Evolutionary conservation across 495 filamentous ascomycete genomes (phyloP).

Genomic region (Recurvomyces mirabilis): DNA sequence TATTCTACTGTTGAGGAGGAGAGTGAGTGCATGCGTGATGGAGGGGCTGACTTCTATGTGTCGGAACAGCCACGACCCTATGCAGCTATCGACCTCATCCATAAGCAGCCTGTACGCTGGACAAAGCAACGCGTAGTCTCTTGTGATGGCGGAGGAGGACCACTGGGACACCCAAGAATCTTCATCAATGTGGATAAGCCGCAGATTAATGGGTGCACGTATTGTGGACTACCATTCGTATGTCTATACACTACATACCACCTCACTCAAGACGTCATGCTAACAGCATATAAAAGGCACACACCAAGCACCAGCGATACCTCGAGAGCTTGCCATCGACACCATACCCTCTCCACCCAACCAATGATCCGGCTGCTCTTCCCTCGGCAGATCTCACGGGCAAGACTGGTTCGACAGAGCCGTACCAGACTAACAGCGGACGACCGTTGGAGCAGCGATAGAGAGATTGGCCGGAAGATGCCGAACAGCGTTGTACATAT

Average conservation of each 20-base stretch:
- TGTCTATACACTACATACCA: conserved; percentile 29
- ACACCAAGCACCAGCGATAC: conserved; percentile 72
- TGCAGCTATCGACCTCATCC: conserved; percentile 89
- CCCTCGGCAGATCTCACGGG: conserved; percentile 18
- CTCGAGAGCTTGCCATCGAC: conserved; percentile 69
- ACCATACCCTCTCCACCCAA: conserved; percentile 56
- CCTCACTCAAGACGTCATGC: too few species aligned
- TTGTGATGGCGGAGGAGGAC: conserved; percentile 90
- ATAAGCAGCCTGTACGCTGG: conserved; percentile 91
- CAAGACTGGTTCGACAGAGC: conserved; percentile 18
- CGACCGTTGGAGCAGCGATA: conserved; percentile 35
- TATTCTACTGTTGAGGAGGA: neutral
- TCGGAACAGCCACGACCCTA: conserved; percentile 62
- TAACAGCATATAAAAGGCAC: conserved; percentile 44
- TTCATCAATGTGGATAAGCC: conserved; percentile 98
- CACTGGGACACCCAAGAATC: conserved; percentile 80
- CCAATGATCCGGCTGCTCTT: conserved; percentile 28
- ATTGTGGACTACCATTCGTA: conserved; percentile 94
- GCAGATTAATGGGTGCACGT: conserved; percentile 76
- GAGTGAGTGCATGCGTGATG: neutral
- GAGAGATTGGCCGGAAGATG: conserved; percentile 2
- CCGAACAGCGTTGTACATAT: conserved; percentile 19
- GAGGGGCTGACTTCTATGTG: neutral
- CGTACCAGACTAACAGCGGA: conserved; percentile 26
- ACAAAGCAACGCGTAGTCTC: conserved; percentile 65